A percentile compares a stretch with the other conserved stretches of the same genome.
Evolutionary conservation across 768 basidiomycete genomes (phyloP).

Genomic region (Agaricus subrufescens): DNA sequence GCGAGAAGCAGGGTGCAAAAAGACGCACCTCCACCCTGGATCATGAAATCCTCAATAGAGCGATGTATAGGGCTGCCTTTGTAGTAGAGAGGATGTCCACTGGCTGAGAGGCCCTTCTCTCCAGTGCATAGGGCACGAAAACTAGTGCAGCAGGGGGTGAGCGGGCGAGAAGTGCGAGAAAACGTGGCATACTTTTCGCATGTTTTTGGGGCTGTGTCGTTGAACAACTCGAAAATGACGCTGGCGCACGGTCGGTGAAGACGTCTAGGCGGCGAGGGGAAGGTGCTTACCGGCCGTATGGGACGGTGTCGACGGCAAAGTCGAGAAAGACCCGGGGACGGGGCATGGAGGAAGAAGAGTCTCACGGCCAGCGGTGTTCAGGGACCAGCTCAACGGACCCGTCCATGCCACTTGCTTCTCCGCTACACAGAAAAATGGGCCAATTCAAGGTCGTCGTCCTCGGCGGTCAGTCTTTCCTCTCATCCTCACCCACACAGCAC

Average conservation of each 20-base stretch:
- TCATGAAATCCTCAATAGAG: conserved; percentile 75
- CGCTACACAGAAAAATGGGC: conserved; percentile 39
- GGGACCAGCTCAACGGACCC: neutral
- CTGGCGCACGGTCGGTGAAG: conserved; percentile 27
- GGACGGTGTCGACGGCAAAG: conserved; percentile 44
- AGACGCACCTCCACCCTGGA: conserved; percentile 68
- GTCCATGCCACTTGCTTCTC: neutral
- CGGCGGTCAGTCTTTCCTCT: conserved; percentile 48
- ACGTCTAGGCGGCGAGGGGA: neutral
- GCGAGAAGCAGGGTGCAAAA: neutral
- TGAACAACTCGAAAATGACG: conserved; percentile 73
- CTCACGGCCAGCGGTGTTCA: conserved; percentile 6
- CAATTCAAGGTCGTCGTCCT: conserved; percentile 77
- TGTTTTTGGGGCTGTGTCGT: conserved; percentile 69
- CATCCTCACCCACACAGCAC: neutral
- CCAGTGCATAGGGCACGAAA: conserved; percentile 87
- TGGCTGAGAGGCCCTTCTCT: conserved; percentile 68
- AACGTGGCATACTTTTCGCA: conserved; percentile 62
- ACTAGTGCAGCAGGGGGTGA: conserved; percentile 30
- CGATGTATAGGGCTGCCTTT: conserved; percentile 77
- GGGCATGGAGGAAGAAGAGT: conserved; percentile 31
- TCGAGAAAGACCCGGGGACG: conserved; percentile 69
- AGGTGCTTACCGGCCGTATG: conserved; percentile 48
- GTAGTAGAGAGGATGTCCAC: conserved; percentile 75
- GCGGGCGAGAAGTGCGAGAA: too few species aligned